phyloP scores from a whole-genome alignment of 108 stramenopile genomes.

The Cyclostephanos invisitatus region DNA sequence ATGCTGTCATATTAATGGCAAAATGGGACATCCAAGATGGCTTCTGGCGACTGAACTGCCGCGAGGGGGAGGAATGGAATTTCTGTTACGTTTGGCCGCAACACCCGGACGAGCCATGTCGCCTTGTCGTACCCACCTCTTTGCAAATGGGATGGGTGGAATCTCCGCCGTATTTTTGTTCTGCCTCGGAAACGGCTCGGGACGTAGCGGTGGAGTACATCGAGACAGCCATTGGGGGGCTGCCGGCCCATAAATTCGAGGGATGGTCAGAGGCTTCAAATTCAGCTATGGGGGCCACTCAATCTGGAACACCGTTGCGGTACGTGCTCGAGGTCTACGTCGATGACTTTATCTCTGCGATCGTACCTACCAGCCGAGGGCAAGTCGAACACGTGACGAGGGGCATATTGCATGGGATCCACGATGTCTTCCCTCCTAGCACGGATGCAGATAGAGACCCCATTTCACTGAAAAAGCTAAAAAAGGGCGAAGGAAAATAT shows the following conservation, averaged over 20 bases:
- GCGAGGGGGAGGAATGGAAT: conserved; percentile 2
- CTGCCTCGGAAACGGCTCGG: background rate
- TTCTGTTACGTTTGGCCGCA: conserved; percentile 8
- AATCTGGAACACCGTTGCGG: background rate
- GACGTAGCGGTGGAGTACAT: conserved; percentile 4
- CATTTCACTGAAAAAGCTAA: conserved; percentile 8
- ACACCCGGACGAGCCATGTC: background rate
- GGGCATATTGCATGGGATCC: background rate
- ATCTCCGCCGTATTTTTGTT: too few species aligned
- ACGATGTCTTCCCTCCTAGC: too few species aligned
- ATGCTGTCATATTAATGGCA: too few species aligned
- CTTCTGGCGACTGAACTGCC: too few species aligned
- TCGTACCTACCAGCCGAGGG: background rate
- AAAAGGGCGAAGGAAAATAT: background rate
- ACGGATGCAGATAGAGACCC: background rate
- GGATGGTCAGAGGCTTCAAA: too few species aligned
- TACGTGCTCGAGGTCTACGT: conserved; percentile 2
- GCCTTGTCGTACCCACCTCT: too few species aligned
- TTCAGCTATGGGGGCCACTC: too few species aligned
- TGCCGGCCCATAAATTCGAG: background rate
- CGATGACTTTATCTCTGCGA: background rate
- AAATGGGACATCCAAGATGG: too few species aligned
- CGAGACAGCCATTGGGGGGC: background rate
- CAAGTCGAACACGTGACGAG: background rate
- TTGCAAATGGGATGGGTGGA: too few species aligned